Evolutionary conservation across 2,329 filamentous ascomycete genomes (phyloP).

Genomic region (Ophiostoma sp.): DNA sequence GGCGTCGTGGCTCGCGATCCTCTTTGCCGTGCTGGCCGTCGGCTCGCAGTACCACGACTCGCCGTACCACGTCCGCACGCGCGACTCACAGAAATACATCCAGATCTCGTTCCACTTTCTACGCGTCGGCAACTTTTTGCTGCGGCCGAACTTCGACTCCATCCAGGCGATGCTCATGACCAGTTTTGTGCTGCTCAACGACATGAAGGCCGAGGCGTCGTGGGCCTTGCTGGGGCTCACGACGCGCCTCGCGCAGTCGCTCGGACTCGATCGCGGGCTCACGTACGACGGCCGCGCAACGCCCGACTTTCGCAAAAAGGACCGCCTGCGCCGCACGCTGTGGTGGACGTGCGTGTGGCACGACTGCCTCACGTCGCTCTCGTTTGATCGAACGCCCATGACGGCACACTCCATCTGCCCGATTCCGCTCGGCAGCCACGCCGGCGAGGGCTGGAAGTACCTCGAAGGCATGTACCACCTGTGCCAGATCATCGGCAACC

Average conservation of each 20-base stretch:
- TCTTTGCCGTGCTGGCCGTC: conserved; percentile 60
- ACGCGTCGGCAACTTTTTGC: conserved; percentile 56
- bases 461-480: conserved; percentile 62
- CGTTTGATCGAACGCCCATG: conserved; percentile 61
- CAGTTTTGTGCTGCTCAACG: conserved; percentile 59
- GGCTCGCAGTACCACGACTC: conserved; percentile 63
- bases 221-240: conserved; percentile 61
- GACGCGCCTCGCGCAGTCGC: conserved; percentile 58
- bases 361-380: conserved; percentile 59
- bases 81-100: conserved; percentile 55
- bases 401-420: conserved; percentile 54
- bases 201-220: conserved; percentile 64
- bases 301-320: conserved; percentile 43
- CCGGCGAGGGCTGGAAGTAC: conserved; percentile 50
- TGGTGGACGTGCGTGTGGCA: conserved; percentile 66
- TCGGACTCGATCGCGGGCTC: conserved; percentile 51
- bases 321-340: conserved; percentile 50
- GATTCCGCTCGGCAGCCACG: conserved; percentile 43
- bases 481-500: conserved; percentile 54
- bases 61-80: conserved; percentile 55
- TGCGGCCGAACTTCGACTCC: conserved; percentile 59
- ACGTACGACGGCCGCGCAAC: conserved; percentile 42
- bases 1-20: conserved; percentile 60
- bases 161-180: conserved; percentile 60
- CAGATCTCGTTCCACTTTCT: conserved; percentile 62